phyloP scores from a whole-genome alignment of 768 basidiomycete genomes.

The Exsudoporus frostii region DNA sequence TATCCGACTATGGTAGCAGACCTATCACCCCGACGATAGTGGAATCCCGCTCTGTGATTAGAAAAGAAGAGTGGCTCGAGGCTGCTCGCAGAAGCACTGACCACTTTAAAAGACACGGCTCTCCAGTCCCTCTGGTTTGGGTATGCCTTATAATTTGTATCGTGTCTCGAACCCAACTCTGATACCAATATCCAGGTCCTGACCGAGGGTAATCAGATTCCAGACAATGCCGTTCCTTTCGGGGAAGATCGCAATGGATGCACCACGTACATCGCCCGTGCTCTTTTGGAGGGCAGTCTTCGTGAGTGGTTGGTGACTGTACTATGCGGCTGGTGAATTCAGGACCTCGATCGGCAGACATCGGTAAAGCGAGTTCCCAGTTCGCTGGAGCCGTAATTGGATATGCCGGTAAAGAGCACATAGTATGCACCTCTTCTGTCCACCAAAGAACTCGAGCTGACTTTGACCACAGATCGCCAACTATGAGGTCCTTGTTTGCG shows the following conservation, averaged over 20 bases:
- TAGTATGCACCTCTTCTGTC: constrained; percentile 17
- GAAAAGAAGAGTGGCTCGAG: constrained; percentile 29
- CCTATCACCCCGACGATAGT: constrained; percentile 11
- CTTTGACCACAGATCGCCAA: constrained; percentile 22
- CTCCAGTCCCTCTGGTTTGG: constrained; percentile 32
- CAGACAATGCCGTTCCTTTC: constrained; percentile 34
- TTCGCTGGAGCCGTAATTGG: constrained; percentile 31
- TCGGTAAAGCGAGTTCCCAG: constrained; percentile 35
- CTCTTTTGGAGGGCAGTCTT: constrained; percentile 30
- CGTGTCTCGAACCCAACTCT: not conserved
- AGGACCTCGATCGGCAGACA: constrained; percentile 18
- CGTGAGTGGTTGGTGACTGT: constrained; percentile 16
- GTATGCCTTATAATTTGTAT: constrained; percentile 8
- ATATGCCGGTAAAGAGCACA: constrained; percentile 34
- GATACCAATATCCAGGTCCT: constrained; percentile 17
- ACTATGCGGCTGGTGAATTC: not conserved
- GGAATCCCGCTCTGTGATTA: constrained; percentile 16
- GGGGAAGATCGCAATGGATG: constrained; percentile 30
- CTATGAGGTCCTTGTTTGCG: constrained; percentile 37
- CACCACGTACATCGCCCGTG: constrained; percentile 30
- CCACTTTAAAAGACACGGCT: constrained; percentile 27
- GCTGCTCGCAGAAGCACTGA: constrained; percentile 30
- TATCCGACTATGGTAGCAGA: constrained; percentile 16
- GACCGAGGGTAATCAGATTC: constrained; percentile 31
- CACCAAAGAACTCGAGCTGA: not conserved